Evolutionary conservation across 2,329 filamentous ascomycete species (phyloP).

Genomic region (Fusarium sp.): DNA sequence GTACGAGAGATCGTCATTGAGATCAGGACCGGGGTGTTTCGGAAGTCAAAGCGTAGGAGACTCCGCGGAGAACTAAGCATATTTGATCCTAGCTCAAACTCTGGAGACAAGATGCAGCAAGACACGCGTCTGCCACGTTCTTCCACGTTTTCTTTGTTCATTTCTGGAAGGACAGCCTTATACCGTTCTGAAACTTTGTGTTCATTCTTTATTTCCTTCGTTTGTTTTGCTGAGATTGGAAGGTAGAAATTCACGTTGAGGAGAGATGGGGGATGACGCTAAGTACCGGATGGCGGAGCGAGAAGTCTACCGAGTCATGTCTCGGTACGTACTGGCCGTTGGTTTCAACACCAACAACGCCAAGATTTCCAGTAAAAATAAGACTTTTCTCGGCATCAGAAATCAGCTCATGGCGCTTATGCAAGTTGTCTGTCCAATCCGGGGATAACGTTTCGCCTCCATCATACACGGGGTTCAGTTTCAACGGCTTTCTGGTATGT

Average conservation of each 20-base stretch:
- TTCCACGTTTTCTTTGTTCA: neutral
- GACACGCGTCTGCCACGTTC: neutral
- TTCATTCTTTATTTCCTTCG: neutral
- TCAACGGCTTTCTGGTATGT: neutral
- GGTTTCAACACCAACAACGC: neutral
- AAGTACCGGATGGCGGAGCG: neutral
- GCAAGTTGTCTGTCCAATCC: neutral
- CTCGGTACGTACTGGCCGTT: neutral
- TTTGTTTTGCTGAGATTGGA: neutral
- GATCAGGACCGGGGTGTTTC: neutral
- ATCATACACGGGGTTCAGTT: neutral
- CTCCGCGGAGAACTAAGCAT: neutral
- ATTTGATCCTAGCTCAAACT: neutral
- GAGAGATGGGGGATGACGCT: neutral
- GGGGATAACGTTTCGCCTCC: neutral
- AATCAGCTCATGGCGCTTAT: neutral
- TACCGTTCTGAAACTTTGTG: neutral
- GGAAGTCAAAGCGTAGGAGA: constrained; percentile 6
- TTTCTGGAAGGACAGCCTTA: neutral
- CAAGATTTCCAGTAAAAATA: no score
- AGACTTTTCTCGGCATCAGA: neutral
- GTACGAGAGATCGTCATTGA: neutral
- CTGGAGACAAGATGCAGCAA: neutral
- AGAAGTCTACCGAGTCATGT: neutral
- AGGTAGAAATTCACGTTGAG: neutral